Conservation (phyloP, 768 basidiomycete species). For the Tricholoma sp. region DNA sequence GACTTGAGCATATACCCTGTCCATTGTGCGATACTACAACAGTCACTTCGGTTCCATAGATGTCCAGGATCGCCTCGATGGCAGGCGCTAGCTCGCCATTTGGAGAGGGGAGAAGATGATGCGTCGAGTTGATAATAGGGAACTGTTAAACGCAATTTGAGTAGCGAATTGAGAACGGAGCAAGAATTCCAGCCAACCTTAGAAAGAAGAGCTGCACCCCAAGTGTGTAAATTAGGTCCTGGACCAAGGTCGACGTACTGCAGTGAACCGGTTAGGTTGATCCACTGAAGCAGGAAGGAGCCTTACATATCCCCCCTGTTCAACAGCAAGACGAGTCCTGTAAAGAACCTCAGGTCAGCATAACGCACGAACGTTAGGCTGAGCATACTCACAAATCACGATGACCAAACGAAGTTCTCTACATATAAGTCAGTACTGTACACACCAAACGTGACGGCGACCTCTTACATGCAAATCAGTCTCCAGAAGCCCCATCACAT, state of each 20-base stretch:
- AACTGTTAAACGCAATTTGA: slow-evolving; percentile 42
- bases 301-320: slow-evolving; percentile 77
- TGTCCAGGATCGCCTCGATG: slow-evolving; percentile 79
- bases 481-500: slow-evolving; percentile 81
- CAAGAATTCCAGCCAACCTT: slow-evolving; percentile 40
- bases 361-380: background rate
- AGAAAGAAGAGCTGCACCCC: slow-evolving; percentile 80
- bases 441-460: background rate
- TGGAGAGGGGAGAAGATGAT: slow-evolving; percentile 85
- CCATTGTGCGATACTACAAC: slow-evolving; percentile 92
- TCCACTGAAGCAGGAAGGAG: slow-evolving; percentile 7
- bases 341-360: slow-evolving; percentile 1
- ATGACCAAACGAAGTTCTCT: slow-evolving; percentile 63
- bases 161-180: background rate
- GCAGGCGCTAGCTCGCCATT: slow-evolving; percentile 84
- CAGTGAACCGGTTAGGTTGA: slow-evolving; percentile 1
- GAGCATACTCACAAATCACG: slow-evolving; percentile 58
- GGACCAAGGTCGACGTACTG: slow-evolving; percentile 89
- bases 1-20: slow-evolving; percentile 48
- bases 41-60: slow-evolving; percentile 71
- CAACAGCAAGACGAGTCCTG: slow-evolving; percentile 70
- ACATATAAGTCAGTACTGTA: background rate
- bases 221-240: slow-evolving; percentile 83
- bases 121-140: slow-evolving; percentile 81
- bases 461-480: slow-evolving; percentile 75